A percentile compares a stretch with the other conserved stretches of the same genome.
Conservation (phyloP, 371 early-diverging fungal species). For the Saksenaea vasiformis region DNA sequence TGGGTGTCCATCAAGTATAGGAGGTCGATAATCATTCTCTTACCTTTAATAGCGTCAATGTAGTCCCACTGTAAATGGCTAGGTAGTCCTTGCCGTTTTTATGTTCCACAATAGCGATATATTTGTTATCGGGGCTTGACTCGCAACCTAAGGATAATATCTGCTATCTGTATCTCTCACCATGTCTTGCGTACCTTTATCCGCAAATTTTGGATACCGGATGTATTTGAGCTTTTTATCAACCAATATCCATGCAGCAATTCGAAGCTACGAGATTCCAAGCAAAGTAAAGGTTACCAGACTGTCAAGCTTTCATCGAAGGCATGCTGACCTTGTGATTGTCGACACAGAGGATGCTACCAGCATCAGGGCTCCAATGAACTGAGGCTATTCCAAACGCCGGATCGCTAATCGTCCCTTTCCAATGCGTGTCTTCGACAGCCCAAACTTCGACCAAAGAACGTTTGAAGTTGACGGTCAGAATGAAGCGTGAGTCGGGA, state of each 20-base stretch:
- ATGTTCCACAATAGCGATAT: conserved; percentile 64
- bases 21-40: neutral
- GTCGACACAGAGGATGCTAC: conserved; percentile 64
- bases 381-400: conserved; percentile 55
- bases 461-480: conserved; percentile 55
- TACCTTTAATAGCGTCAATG: conserved; percentile 65
- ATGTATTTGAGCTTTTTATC: conserved; percentile 54
- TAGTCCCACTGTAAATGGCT: conserved; percentile 65
- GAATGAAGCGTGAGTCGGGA: conserved; percentile 59
- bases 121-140: conserved; percentile 68
- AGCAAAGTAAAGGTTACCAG: neutral
- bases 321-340: conserved; percentile 61
- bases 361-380: conserved; percentile 66
- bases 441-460: conserved; percentile 64
- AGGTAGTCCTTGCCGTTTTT: conserved; percentile 72
- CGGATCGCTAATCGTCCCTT: conserved; percentile 65
- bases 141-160: conserved; percentile 40
- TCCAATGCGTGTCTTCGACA: conserved; percentile 64
- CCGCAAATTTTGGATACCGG: conserved; percentile 62
- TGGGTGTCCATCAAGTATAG: neutral
- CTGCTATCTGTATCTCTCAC: neutral
- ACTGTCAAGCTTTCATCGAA: neutral
- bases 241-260: conserved; percentile 59
- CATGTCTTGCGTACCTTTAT: conserved; percentile 41
- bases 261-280: conserved; percentile 51